Conservation (phyloP, 257 asterid species). For the Rauvolfia tetraphylla region DNA sequence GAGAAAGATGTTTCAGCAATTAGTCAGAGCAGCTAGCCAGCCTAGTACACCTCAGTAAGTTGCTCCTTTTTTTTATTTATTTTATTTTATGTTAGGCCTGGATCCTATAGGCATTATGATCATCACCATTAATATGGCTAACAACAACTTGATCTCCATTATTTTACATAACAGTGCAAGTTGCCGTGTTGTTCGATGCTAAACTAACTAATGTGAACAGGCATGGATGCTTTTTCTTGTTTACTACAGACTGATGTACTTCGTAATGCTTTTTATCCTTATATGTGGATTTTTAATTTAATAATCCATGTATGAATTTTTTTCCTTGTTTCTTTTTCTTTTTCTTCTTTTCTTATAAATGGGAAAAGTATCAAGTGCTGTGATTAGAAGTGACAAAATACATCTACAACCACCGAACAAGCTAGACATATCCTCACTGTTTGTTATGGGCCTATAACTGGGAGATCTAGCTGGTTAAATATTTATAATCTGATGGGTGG, state of each 20-base stretch:
- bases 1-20: slow-evolving; percentile 97
- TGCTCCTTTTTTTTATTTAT: slow-evolving; percentile 8
- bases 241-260: background rate
- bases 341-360: too few relatives aligned
- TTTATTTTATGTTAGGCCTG: background rate
- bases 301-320: too few relatives aligned
- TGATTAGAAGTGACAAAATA: background rate
- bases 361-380: background rate
- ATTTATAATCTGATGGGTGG: background rate
- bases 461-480: background rate
- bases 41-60: slow-evolving; percentile 91
- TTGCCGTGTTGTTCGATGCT: background rate
- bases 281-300: too few relatives aligned
- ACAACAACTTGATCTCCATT: background rate
- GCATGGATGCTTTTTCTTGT: background rate
- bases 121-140: background rate
- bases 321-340: too few relatives aligned
- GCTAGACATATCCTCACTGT: background rate
- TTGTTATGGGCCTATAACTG: background rate
- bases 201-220: background rate
- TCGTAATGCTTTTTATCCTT: too few relatives aligned
- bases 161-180: background rate
- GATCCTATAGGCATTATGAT: background rate
- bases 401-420: background rate
- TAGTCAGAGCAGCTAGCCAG: slow-evolving; percentile 91